Conservation (phyloP, 208 protist species). For the Acanthamoeba royreba region DNA sequence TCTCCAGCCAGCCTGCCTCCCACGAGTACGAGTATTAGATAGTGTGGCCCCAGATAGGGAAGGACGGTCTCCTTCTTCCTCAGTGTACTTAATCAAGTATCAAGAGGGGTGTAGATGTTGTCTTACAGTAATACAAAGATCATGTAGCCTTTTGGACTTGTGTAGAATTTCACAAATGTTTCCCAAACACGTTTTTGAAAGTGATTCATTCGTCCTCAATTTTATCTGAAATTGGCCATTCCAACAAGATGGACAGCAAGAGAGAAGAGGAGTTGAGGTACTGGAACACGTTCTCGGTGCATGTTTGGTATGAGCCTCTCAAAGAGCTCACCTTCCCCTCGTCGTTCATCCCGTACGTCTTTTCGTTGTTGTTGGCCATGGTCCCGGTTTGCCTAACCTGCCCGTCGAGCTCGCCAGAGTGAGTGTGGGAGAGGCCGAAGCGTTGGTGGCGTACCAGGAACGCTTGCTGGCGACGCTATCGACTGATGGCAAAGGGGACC, state of each 20-base stretch:
- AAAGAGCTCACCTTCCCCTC: conserved; percentile 22
- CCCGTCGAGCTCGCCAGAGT: neutral
- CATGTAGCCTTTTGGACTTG: neutral
- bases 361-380: neutral
- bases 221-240: too few species aligned
- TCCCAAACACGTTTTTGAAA: neutral
- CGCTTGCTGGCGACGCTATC: neutral
- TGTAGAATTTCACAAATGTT: neutral
- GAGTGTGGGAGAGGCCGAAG: neutral
- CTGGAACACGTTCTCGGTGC: conserved; percentile 39
- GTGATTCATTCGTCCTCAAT: too few species aligned
- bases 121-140: neutral
- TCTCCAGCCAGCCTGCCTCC: neutral
- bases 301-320: conserved; percentile 33
- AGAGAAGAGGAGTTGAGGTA: conserved; percentile 23
- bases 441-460: conserved; percentile 15
- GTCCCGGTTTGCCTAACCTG: neutral
- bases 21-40: neutral
- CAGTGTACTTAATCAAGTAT: too few species aligned
- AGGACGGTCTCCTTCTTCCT: too few species aligned
- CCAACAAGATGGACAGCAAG: too few species aligned
- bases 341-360: neutral
- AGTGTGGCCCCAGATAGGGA: too few species aligned
- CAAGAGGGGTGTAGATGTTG: too few species aligned
- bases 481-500: neutral